Evolutionary conservation across 805 yeast genomes (phyloP).

Genomic region (Metschnikowia peoriensis): DNA sequence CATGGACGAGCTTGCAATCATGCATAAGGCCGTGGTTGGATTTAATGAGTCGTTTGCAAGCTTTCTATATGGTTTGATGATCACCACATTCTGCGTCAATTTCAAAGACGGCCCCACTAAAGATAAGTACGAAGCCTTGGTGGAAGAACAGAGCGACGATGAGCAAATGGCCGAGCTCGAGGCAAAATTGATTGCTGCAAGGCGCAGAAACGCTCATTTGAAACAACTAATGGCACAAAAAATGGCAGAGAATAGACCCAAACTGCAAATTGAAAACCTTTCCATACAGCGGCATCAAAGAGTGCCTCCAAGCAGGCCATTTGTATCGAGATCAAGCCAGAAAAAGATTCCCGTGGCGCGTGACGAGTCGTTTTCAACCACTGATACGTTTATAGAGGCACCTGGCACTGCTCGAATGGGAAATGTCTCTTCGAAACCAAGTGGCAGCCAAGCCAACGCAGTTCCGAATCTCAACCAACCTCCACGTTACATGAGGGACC

Average conservation of each 20-base stretch:
- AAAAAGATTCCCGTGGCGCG: slow-evolving; percentile 15
- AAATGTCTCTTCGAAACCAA: background rate
- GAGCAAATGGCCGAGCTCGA: slow-evolving; percentile 23
- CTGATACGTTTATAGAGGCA: slow-evolving; percentile 28
- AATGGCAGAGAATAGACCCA: slow-evolving; percentile 2
- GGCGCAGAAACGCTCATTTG: slow-evolving; percentile 20
- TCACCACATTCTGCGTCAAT: slow-evolving; percentile 88
- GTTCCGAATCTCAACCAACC: slow-evolving; percentile 44
- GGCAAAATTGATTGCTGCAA: slow-evolving; percentile 20
- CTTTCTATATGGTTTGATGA: slow-evolving; percentile 73
- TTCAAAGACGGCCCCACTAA: slow-evolving; percentile 47
- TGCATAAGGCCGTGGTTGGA: slow-evolving; percentile 58
- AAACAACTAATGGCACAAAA: slow-evolving; percentile 12
- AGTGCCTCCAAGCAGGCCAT: background rate
- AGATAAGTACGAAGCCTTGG: slow-evolving; percentile 32
- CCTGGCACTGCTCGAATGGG: slow-evolving; percentile 14
- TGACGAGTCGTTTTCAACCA: slow-evolving; percentile 28
- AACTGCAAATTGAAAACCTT: slow-evolving; percentile 1
- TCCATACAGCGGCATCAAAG: slow-evolving; percentile 4
- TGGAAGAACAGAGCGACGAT: slow-evolving; percentile 22
- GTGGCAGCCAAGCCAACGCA: slow-evolving; percentile 1
- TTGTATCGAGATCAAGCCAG: background rate
- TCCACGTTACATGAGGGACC: slow-evolving; percentile 42
- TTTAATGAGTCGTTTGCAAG: slow-evolving; percentile 81
- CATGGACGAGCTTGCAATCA: slow-evolving; percentile 52